Conservation (phyloP, 495 filamentous ascomycete species). For the Aspergillus kassunensis region DNA sequence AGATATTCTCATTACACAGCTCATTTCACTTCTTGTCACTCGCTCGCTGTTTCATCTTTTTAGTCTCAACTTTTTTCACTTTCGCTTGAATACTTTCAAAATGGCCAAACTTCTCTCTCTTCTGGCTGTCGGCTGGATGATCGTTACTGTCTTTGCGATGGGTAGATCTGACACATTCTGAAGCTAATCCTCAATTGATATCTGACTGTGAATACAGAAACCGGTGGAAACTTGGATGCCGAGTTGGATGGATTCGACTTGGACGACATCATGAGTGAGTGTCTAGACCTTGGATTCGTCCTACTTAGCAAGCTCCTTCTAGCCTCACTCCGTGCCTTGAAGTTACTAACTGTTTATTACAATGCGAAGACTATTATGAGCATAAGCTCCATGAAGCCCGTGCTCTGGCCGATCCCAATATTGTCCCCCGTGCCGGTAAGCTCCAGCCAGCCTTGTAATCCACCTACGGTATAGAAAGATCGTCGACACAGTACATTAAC, state of each 20-base stretch:
- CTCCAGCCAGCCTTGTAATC: not conserved
- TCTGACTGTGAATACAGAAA: conserved; percentile 1
- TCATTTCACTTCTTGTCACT: not conserved
- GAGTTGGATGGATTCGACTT: not conserved
- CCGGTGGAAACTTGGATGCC: not conserved
- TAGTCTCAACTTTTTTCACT: not conserved
- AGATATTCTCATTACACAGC: not conserved
- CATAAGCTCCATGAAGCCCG: not conserved
- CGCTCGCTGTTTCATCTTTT: not conserved
- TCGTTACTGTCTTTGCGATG: not conserved
- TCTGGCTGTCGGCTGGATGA: conserved; percentile 13
- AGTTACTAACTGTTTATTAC: not conserved
- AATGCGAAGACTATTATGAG: not conserved
- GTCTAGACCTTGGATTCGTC: not conserved
- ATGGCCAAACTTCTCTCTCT: conserved; percentile 9
- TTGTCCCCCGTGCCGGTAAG: conserved; percentile 15
- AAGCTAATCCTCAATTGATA: not conserved
- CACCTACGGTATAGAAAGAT: not conserved
- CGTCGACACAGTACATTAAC: not conserved
- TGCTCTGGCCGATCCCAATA: not conserved
- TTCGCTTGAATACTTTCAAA: not conserved
- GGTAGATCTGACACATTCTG: conserved; percentile 10
- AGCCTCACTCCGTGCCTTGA: no score
- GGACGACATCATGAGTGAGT: conserved; percentile 4
- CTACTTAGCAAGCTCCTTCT: not conserved